Percentiles rank a stretch among this genome's conserved stretches.
These are phyloP conservation scores for Elasticomyces elasticus DNA, from an alignment of 495 filamentous ascomycete genomes.

Conservation along the genomic window DNA sequence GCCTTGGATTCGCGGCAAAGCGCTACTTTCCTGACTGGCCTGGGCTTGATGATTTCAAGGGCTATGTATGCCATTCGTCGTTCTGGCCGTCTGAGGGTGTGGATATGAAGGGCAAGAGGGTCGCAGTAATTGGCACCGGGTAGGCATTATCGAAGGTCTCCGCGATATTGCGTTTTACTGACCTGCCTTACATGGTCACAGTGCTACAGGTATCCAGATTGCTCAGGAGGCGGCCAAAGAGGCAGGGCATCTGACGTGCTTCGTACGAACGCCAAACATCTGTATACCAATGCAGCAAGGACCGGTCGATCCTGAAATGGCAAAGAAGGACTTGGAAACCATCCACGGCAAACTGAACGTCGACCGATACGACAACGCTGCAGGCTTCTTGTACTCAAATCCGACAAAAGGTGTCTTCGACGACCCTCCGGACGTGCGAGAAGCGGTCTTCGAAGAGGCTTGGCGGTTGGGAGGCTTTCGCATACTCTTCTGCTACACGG, in stretches of 20 bases:
- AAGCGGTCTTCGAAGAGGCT: constrained; percentile 37
- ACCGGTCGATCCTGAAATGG: constrained; percentile 16
- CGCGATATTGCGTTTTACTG: no score
- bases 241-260: constrained; percentile 37
- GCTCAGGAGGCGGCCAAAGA: constrained; percentile 31
- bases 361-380: constrained; percentile 30
- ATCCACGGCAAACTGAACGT: constrained; percentile 13
- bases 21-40: constrained; percentile 31
- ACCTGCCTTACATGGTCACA: no score
- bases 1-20: constrained; percentile 31
- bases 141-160: not conserved
- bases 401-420: constrained; percentile 36
- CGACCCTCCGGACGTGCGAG: constrained; percentile 37
- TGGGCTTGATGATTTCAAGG: constrained; percentile 34
- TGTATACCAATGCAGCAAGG: constrained; percentile 3
- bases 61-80: constrained; percentile 42
- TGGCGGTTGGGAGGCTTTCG: constrained; percentile 43
- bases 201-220: constrained; percentile 49
- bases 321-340: constrained; percentile 9
- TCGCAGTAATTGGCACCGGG: constrained; percentile 47
- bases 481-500: constrained; percentile 42
- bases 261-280: constrained; percentile 41
- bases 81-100: constrained; percentile 43
- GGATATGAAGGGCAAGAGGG: constrained; percentile 42
- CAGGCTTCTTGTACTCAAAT: constrained; percentile 38